These are phyloP conservation scores for Ascosphaera pollenicola DNA, from an alignment of 2,329 filamentous ascomycete genomes.

Conservation along the genomic window DNA sequence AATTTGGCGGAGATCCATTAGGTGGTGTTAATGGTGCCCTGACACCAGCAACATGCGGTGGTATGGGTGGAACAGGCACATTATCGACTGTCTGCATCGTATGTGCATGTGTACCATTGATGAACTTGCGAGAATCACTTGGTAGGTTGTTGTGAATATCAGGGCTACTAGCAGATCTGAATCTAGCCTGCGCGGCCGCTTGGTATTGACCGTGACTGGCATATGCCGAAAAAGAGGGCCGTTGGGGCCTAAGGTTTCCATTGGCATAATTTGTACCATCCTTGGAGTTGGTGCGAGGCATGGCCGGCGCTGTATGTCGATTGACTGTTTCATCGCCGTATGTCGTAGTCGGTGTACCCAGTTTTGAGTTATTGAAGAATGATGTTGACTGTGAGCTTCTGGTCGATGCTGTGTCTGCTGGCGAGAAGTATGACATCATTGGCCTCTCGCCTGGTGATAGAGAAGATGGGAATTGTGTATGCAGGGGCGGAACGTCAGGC, in stretches of 20 bases:
- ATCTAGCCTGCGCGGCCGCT: slow-evolving; percentile 40
- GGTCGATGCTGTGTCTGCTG: slow-evolving; percentile 48
- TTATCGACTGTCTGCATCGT: slow-evolving; percentile 29
- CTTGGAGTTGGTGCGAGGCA: slow-evolving; percentile 58
- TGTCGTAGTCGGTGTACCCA: slow-evolving; percentile 34
- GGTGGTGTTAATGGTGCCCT: slow-evolving; percentile 28
- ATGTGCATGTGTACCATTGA: slow-evolving; percentile 33
- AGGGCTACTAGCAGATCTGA: slow-evolving; percentile 83
- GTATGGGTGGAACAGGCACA: slow-evolving; percentile 57
- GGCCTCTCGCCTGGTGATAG: slow-evolving; percentile 39
- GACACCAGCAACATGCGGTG: slow-evolving; percentile 41
- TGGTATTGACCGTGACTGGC: slow-evolving; percentile 14
- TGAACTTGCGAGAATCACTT: slow-evolving; percentile 25
- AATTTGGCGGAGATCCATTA: too few relatives aligned
- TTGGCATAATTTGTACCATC: slow-evolving; percentile 45
- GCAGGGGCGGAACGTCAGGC: slow-evolving; percentile 41
- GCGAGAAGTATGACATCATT: slow-evolving; percentile 87
- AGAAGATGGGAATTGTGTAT: slow-evolving; percentile 31
- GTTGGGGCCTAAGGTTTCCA: slow-evolving; percentile 24
- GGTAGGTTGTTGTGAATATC: slow-evolving; percentile 56
- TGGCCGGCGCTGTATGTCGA: slow-evolving; percentile 72
- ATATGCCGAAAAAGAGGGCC: slow-evolving; percentile 46
- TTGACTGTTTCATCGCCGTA: slow-evolving; percentile 52
- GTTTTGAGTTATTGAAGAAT: slow-evolving; percentile 62
- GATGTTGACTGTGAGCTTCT: slow-evolving; percentile 28